Base-by-base conservation (phyloP, 805 yeast species). In the Wickerhamomyces strasburgensis region DNA sequence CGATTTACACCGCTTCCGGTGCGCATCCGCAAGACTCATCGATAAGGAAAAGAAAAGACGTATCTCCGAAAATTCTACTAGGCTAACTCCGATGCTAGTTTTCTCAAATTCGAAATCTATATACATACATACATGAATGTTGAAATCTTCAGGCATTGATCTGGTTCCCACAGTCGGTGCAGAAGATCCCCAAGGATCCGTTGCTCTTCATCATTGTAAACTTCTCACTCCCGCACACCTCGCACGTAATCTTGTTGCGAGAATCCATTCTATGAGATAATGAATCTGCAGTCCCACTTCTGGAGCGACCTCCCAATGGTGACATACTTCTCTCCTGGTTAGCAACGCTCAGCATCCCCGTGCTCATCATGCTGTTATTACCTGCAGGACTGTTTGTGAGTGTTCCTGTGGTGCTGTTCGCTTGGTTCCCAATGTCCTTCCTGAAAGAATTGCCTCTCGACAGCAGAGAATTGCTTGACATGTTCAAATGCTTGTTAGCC, bases 161-260 rank as follows among this genome's bases (percentile, higher is more conserved):
- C 29, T 52, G 49, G 23, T 48, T 55, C 10, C 58, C 60, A 38
- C 60, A 55, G 21, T 55, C 60, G 14, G 48, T 39, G 21, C 60
- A 55, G 16, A 37, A 42, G 8, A 54, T 35, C n/a, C 43, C 47
- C 3, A 51, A 6, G 9, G 44, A 40, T 13, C 16, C 32, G 4
- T 19, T 32, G 1, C 31, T 25, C 31, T 43, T 51, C 5, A 39
- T n/a, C 3, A 48, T 44, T 7, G 31, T 37, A 25, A 55, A 55
- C 35, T 54, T 51, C 4, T 52, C 56, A 10, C 58, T 45, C 9
- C 49, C 50, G 36, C 60, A 55, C 0, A 51, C 46, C 13, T 49
- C 54, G 34, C 58, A 54, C 3, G 37, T 29, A 27, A 44, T 14
- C 27, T 39, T 42, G 19, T 21, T 34, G 27, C 28, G 34, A 17